A percentile compares a stretch with the other conserved stretches of the same genome.
phyloP scores from a whole-genome alignment of 352 stramenopile species.

The Phytopythium boreale region DNA sequence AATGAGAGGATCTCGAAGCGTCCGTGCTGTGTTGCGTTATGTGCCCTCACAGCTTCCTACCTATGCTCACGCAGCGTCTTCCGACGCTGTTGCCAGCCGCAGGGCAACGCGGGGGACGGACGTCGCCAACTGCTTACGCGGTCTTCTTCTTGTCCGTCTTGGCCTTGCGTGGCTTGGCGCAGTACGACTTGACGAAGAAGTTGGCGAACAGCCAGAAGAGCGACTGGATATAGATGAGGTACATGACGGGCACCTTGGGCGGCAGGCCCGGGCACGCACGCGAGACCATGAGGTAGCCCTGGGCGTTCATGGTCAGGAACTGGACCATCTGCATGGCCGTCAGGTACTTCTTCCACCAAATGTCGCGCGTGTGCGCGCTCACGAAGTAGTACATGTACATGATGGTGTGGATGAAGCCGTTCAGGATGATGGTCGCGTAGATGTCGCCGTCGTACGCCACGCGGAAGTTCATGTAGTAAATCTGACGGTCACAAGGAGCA shows the following conservation, averaged over 20 bases:
- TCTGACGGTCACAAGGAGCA: neutral
- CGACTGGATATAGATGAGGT: conserved; percentile 94
- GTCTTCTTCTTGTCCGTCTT: conserved; percentile 45
- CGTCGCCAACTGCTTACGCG: conserved; percentile 28
- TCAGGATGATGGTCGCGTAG: conserved; percentile 94
- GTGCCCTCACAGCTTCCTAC: neutral
- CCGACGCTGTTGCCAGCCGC: neutral
- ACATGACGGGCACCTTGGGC: conserved; percentile 67
- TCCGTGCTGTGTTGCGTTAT: too few species aligned
- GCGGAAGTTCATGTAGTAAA: conserved; percentile 95
- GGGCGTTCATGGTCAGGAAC: conserved; percentile 82
- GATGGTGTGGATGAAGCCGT: conserved; percentile 96
- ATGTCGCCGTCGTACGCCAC: conserved; percentile 96
- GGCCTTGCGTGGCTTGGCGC: conserved; percentile 44
- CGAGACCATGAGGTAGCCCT: conserved; percentile 54
- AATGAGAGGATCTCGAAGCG: too few species aligned
- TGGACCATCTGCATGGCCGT: conserved; percentile 93
- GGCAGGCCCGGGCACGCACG: conserved; percentile 84
- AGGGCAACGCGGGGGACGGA: neutral
- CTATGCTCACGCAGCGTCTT: neutral
- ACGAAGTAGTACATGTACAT: conserved; percentile 99
- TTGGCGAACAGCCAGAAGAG: conserved; percentile 96
- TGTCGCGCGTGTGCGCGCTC: conserved; percentile 93
- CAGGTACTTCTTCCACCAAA: conserved; percentile 96
- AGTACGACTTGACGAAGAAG: conserved; percentile 96